phyloP scores from a whole-genome alignment of 768 basidiomycete genomes.

The Heimioporus sp. region DNA sequence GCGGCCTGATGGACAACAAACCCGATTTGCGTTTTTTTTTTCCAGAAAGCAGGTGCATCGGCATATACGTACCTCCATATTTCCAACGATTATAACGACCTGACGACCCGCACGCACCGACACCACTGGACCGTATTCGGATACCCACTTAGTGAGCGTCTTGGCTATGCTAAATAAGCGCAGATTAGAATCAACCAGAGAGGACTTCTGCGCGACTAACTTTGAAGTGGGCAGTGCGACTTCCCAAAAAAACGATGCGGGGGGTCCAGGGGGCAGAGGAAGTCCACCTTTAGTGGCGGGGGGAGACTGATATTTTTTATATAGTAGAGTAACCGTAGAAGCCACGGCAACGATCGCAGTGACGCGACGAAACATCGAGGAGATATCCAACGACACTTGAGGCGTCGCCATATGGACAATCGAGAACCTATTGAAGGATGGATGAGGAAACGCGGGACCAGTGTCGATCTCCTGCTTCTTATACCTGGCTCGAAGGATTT shows the following conservation, averaged over 20 bases:
- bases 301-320: slow-evolving; percentile 1
- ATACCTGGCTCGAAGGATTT: neutral
- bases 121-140: neutral
- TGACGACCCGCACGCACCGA: slow-evolving; percentile 26
- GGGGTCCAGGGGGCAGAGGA: slow-evolving; percentile 20
- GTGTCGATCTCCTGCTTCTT: neutral
- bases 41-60: no score
- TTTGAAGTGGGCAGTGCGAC: slow-evolving; percentile 9
- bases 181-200: neutral
- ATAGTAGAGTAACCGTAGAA: neutral
- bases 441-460: neutral
- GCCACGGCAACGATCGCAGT: neutral
- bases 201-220: neutral
- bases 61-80: neutral
- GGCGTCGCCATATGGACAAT: neutral
- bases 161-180: slow-evolving; percentile 1
- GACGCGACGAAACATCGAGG: neutral
- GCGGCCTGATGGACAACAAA: slow-evolving; percentile 49
- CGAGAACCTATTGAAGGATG: neutral
- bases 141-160: slow-evolving; percentile 1
- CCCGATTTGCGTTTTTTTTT: no score
- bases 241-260: slow-evolving; percentile 15
- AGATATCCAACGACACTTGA: neutral
- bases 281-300: neutral
- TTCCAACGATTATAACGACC: neutral